Evolutionary conservation across 164 flowering plant genomes (phyloP), one percentile per base, ranked within the genome.

Genomic region (Echeveria elegans): DNA sequence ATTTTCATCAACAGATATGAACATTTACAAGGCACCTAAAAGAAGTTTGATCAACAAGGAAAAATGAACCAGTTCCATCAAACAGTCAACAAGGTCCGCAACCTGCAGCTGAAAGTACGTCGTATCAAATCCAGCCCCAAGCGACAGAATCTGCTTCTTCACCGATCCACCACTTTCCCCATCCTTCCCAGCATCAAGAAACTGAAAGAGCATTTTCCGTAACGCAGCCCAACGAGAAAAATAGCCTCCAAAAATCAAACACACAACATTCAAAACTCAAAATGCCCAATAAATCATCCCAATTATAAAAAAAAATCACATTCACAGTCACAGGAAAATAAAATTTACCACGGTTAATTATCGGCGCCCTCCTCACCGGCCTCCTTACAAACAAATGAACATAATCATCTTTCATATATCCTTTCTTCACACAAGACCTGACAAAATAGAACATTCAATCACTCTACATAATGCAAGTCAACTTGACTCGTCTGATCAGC

Each of bases 101-200:
- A 88, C 98, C 97, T 86, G 82, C 82, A 94, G 75, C 83, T 89
- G 96, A 72, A 94, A 94, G 72, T 67, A 94, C 63, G 88, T 91
- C 5, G 98, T 94, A 78, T 94, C 98, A 78, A 88, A 94, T 24
- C 96, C 98, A 73, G 97, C 98, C 70, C 98, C 98, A 69, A 94
- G 92, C 28, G 98, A 94, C 71, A 94, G 69, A 72, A 94, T 81
- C 80, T 94, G 98, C 80, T 91, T 91, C 81, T 79, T 85, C 6
- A 66, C n/a, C 1, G 26, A 56, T 65, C 64, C 60, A 29, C 70
- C 63, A 50, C 66, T 77, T 62, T 74, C 75, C 8, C 23, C 48
- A 38, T 70, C 48, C 36, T 47, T 63, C 73, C 66, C 84, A 70
- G 79, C 71, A 70, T 78, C 76, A 29, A 94, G 91, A 78, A 94